Percentiles rank a stretch among this genome's conserved stretches.
phyloP scores from a whole-genome alignment of 371 early-diverging fungal genomes.

The Enteropsectra breve region DNA sequence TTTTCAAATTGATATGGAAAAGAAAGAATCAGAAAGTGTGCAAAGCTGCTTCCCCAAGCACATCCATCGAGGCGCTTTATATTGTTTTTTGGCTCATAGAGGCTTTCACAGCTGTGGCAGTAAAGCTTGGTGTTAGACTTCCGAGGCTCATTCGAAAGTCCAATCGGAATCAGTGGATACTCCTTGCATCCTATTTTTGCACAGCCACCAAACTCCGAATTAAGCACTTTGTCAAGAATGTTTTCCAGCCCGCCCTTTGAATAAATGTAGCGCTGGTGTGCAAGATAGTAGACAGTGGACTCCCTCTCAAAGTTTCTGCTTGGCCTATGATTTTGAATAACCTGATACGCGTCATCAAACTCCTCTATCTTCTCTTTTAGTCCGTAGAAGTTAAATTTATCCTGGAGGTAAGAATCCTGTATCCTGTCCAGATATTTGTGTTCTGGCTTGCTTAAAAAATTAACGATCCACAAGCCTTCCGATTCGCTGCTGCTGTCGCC shows the following conservation, averaged over 20 bases:
- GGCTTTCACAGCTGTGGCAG: conserved; percentile 69
- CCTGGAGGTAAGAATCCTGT: conserved; percentile 59
- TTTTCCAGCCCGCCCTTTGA: conserved; percentile 62
- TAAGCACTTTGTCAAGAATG: conserved; percentile 68
- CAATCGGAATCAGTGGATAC: conserved; percentile 70
- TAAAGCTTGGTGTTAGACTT: conserved; percentile 63
- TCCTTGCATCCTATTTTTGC: conserved; percentile 76
- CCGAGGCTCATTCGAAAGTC: conserved; percentile 70
- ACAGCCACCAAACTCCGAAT: conserved; percentile 81
- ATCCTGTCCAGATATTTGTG: conserved; percentile 43
- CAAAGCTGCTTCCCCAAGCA: conserved; percentile 87
- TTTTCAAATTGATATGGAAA: conserved; percentile 65
- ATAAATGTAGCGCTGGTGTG: conserved; percentile 64
- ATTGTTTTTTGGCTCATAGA: conserved; percentile 71
- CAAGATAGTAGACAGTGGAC: conserved; percentile 63
- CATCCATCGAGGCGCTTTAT: conserved; percentile 75
- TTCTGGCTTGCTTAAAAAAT: conserved; percentile 49
- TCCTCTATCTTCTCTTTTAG: conserved; percentile 68
- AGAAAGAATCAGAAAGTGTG: conserved; percentile 80
- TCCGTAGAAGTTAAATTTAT: conserved; percentile 81
- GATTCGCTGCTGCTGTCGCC: conserved; percentile 8
- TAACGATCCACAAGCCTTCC: conserved; percentile 48
- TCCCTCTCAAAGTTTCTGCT: conserved; percentile 28
- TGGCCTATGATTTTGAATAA: conserved; percentile 63
- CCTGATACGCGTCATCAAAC: conserved; percentile 69